Evolutionary conservation across 2,329 filamentous ascomycete genomes (phyloP), one percentile per base, ranked within the genome.

Genomic region (Diaporthe longicolla): DNA sequence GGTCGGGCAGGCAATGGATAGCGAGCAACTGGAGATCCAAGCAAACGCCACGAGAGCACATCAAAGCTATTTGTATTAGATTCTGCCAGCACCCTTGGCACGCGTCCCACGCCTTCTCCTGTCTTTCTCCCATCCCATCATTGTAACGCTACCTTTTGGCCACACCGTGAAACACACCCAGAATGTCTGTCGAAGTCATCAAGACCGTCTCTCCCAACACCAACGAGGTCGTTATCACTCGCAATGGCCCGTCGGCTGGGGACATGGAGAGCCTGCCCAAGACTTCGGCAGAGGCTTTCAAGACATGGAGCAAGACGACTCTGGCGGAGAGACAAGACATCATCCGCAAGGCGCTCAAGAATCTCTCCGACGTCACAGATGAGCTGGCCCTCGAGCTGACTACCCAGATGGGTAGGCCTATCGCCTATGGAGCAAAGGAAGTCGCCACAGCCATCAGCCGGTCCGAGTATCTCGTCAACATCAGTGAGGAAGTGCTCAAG

Each of bases 391-490:
- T 91, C 78, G 95, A 98, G 82, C 86, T 98, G 74, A 98, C 95
- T 0, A 92, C 94, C 82, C 95, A 98, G 86, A 98, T 98, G 95
- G 96, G 96, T 55, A 90, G 96, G 26, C 96, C 96, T 45, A 98
- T 98, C 79, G 90, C 93, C 50, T 98, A 96, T 82, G 94, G 94
- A 0, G 92, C 89, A 61, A 95, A 92, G 78, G 96, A 98, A 85
- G 89, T 98, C 77, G 85, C 90, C 40, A 98, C 96, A 21, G 95
- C 95, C 10, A 90, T 97, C 77, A 94, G 93, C 85, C 91, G 96
- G 76, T 94, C 92, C 77, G 92, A 97, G 80, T 97, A 97, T 81
- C 86, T 98, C 73, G 88, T 97, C 79, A 95, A 94, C 82, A 93
- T 98, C 76, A 95, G 93, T 78, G 90, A 92, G 15, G 93, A 97